Conservation (phyloP, 2,329 filamentous ascomycete species). For the Cladosporium austrohemisphaericum region DNA sequence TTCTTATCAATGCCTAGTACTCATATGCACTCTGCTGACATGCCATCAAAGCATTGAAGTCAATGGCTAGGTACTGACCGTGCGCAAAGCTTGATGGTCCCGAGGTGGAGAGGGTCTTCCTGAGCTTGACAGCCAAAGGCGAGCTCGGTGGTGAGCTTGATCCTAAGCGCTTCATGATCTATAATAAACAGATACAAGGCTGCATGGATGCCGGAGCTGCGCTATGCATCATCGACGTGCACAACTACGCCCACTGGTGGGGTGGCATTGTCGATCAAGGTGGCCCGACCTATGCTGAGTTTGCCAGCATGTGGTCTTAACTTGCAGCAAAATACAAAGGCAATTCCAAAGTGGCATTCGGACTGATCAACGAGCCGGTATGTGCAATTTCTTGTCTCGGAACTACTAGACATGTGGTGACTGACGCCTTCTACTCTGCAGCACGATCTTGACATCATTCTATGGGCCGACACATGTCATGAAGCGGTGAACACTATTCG, state of each 20-base stretch:
- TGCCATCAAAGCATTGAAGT: slow-evolving; percentile 1
- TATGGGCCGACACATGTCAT: slow-evolving; percentile 61
- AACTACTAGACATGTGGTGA: slow-evolving; percentile 30
- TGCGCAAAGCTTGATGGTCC: slow-evolving; percentile 7
- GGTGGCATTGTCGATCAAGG: slow-evolving; percentile 62
- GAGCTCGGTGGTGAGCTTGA: no score
- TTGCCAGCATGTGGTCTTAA: slow-evolving; percentile 55
- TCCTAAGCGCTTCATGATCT: no score
- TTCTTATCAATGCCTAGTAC: neutral
- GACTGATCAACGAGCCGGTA: slow-evolving; percentile 63
- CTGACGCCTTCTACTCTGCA: slow-evolving; percentile 32
- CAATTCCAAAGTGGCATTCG: slow-evolving; percentile 56
- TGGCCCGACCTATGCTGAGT: slow-evolving; percentile 56
- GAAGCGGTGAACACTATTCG: slow-evolving; percentile 63
- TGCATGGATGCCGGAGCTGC: no score
- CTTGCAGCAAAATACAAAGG: slow-evolving; percentile 55
- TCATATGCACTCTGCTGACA: neutral
- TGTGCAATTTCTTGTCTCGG: slow-evolving; percentile 39
- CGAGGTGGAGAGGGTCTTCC: no score
- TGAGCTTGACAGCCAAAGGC: no score
- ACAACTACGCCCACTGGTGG: slow-evolving; percentile 51
- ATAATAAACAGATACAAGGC: no score
- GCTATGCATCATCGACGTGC: slow-evolving; percentile 32
- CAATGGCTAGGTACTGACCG: neutral
- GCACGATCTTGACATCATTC: slow-evolving; percentile 43